Base-by-base conservation (phyloP, 768 basidiomycete genomes). In the Dacryopinax primogenitus region DNA sequence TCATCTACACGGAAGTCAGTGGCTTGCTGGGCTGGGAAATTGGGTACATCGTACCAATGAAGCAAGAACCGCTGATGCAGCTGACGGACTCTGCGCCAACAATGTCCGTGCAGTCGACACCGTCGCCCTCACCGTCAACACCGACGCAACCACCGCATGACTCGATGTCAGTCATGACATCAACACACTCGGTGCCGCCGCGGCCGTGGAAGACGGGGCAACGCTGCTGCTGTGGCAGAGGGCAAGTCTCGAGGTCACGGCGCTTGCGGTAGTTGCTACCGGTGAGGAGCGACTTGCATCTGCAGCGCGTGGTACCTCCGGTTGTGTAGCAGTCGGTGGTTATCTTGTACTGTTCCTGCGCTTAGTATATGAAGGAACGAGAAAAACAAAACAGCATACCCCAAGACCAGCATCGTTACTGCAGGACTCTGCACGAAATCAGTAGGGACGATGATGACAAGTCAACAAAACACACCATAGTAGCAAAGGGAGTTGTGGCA, bases 141-240 rank as follows among this genome's bases (percentile, higher is more conserved):
- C 64, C 32, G 3, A 68, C 62, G 58, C 73, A 74, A 13, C 73
- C 73, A 4, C 73, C 73, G 63, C 72, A 74, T 18, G 71, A 71
- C 47, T 71, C 71, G 21, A 71, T 63, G 63, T 70, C 67, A 2
- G 44, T 32, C 12, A 41, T 36, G 16, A 65, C 67, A 67, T 74
- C 70, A 41, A 72, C 62, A 62, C 73, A 74, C 30, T 72, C 72
- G 44, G 66, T 69, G 2, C 65, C 67, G 32, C 44, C 66, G 1
- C 65, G 58, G 3, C 47, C 62, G 1, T 18, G 45, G 16, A 15
- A 58, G 51, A 58, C 51, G 13, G 21, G 51, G 30, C 51, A 58
- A 58, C 51, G 26, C 35, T 7, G 3, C 9, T 63, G 7, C 26
- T 21, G 1, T n/a, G n/a, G n/a, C 35, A 3, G 30, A 7, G 63